Evolutionary conservation across 2,329 filamentous ascomycete genomes (phyloP), one percentile per base, ranked within the genome.

Genomic region (Alternaria gansuensis): DNA sequence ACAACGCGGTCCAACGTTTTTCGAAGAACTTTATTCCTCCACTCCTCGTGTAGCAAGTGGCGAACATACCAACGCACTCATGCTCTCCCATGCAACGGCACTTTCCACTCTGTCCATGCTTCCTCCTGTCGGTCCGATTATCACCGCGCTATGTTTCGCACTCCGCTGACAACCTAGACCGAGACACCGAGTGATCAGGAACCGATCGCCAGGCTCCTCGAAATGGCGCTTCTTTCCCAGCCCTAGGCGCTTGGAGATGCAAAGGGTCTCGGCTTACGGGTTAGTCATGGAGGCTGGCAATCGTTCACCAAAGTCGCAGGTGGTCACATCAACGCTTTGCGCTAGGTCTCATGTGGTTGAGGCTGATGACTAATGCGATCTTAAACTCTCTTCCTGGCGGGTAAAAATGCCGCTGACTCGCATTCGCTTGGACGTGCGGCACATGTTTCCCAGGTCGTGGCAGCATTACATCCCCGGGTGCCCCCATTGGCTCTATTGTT

Each of bases 91-190:
- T 40, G 44, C 23, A 44, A 37, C 48, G 58, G 54, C 50, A 48
- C 46, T 26, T 44, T 51, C 54, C 43, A 53, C 33, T 46, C 43
- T 36, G 54, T 49, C 53, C 29, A 52, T 51, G 53, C 44, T 58
- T 43, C 23, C 6, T 44, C 3, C n/a, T 6, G 14, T 60, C 58
- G 58, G 58, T 40, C 58, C 58, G 58, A 60, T 40, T 60, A 8
- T 21, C 33, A 57, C 54, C 37, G 23, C 58, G 54, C 49, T 53
- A 60, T 39, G 58, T 57, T 57, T 60, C 58, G 58, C 50, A 17
- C 44, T 34, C 44, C 54, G 44, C 45, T 55, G 51, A 44, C 51
- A 54, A 37, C 23, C 49, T n/a, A 48, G 36, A 39, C 37, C 43
- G 39, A 21, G 26, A 49, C 24, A 24, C 43, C 34, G 49, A 54